Evolutionary conservation across 805 yeast genomes (phyloP), one percentile per base, ranked within the genome.

Genomic region (Kurtzmaniella fragi): DNA sequence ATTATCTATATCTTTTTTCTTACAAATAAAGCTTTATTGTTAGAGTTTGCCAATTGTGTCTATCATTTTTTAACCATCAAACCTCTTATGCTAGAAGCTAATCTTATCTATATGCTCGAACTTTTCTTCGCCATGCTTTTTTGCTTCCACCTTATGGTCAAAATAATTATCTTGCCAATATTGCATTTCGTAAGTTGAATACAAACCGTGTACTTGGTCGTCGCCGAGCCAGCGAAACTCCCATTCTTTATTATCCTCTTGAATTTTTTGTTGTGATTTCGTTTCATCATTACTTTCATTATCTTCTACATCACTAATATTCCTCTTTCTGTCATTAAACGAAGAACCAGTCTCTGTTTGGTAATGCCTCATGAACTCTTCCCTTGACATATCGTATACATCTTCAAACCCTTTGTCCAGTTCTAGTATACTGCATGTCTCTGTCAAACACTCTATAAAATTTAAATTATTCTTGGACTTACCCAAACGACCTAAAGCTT

Each of bases 151-250:
- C 9, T 57, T 58, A 37, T 70, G 63, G 3, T 64, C 64, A 49
- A 79, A 79, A 49, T 78, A 76, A 5, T 60, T 55, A 34, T 58
- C 54, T 36, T 55, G 69, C 85, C 85, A 79, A 44, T 71, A 68
- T 15, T 52, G 57, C 81, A 80, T 78, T 41, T 79, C 81, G 44
- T 67, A 71, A 11, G 65, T 52, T 1, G 82, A 64, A 48, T 59
- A 77, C 2, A 73, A 72, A 4, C 80, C 80, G 38, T 75, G 61
- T 2, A 79, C 48, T 25, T 62, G 68, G 2, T 58, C 62, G 6
- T 55, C 60, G 12, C 56, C 67, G 17, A 23, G 5, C 72, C 72
- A 68, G 39, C 56, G 53, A 42, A 60, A 68, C 37, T 61, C 61
- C 73, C 73, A 68, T 2, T 56, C 40, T 33, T 62, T 64, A 9